Base-by-base conservation (phyloP, 2,329 filamentous ascomycete species). In the Epichloe festucae region DNA sequence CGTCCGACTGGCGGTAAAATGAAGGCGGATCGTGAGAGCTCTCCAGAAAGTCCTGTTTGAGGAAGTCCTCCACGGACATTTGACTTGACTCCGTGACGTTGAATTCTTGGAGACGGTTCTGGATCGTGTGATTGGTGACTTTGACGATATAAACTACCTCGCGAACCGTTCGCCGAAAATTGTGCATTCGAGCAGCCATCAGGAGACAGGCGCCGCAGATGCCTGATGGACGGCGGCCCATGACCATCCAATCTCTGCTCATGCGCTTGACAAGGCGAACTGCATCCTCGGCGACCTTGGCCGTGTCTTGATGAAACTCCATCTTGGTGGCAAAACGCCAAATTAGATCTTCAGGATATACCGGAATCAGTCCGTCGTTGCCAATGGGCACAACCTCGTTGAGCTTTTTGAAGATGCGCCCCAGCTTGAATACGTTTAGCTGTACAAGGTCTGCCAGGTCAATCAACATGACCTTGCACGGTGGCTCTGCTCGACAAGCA, bases 121-220 rank as follows among this genome's bases (percentile, higher is more conserved):
- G 86, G 54, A 98, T 89, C 7, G 93, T 98, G 55, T 89, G 79
- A 57, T 94, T 94, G 42, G 90, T 94, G 48, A 97, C 90, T 65
- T 96, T 97, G 65, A 96, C 91, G 39, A 96, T 87, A 65, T 95
- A 97, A n/a, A 97, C 91, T 8, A 98, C 87, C 68, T 98, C 93
- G 34, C 89, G 81, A 12, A 95, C 82, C 0, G 89, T 95, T 17
- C 93, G 84, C 44, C 91, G 85, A 64, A 94, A 98, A 67, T 97
- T 97, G 76, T 96, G 95, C 85, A 97, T 97, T 49, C 93, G 86
- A 8, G 93, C 91, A 6, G 93, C 93, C 65, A 98, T 84, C 55
- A 98, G 87, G 46, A 98, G 78, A 58, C 90, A 95, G 12, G 93
- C 93, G 55, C 93, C 93, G 65, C 90, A 96, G 51, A 97, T 84